These are phyloP conservation scores for Orbilia quercus DNA, from an alignment of 2,329 filamentous ascomycete genomes.

Conservation along the genomic window DNA sequence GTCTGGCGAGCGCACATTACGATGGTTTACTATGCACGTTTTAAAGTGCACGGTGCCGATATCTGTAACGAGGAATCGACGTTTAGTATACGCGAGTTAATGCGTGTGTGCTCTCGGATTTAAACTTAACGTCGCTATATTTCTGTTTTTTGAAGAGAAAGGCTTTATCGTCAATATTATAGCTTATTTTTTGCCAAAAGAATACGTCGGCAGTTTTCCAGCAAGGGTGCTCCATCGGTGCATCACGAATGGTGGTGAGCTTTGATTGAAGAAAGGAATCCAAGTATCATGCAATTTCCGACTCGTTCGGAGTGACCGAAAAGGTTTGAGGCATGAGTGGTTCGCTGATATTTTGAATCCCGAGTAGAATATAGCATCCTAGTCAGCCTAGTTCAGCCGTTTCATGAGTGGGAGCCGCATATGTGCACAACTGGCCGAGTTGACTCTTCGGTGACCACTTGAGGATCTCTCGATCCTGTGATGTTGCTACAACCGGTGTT, in stretches of 20 bases:
- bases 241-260: no score
- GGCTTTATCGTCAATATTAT: no score
- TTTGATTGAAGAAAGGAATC: background rate
- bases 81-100: slow-evolving; percentile 1
- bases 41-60: background rate
- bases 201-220: no score
- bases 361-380: background rate
- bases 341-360: background rate
- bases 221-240: no score
- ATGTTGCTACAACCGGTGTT: no score
- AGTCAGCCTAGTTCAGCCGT: slow-evolving; percentile 27
- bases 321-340: slow-evolving; percentile 3
- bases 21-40: slow-evolving; percentile 6
- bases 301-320: slow-evolving; percentile 7
- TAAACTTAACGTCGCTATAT: background rate
- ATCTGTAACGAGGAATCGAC: background rate
- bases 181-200: background rate
- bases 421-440: background rate
- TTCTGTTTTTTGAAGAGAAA: background rate
- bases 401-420: background rate
- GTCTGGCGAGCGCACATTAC: slow-evolving; percentile 13
- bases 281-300: background rate
- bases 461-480: no score
- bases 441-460: background rate
- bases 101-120: background rate